Base-by-base conservation (phyloP, 2,329 filamentous ascomycete species). In the Paracorniculantispora psalliotae region DNA sequence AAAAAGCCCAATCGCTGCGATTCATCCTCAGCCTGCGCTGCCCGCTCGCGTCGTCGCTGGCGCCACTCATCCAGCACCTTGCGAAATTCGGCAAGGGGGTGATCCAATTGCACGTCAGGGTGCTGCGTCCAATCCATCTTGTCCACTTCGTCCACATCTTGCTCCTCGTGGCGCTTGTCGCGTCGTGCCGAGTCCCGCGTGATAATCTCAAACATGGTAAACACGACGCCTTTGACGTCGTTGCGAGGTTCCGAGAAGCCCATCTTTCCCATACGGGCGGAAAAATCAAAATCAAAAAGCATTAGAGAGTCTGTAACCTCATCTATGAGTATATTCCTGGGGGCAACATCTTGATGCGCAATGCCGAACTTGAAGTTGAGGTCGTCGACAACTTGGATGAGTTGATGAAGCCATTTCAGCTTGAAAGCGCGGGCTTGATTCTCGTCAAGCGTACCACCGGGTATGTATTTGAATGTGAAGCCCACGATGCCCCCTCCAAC, bases 291-390 rank as follows among this genome's bases (percentile, higher is more conserved):
- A 64, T 76, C 73, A 49, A 75, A 73, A 1, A 76, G 47, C 59
- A 72, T 60, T 12, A 77, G 51, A 4, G 61, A 60, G 51, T 75
- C 67, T 17, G 71, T 73, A 12, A 54, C 41, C n/a, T 35, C 59
- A 54, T 76, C 64, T 52, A 77, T 59, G 0, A 77, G 48, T 5
- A 77, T 65, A 58, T 77, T 77, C 33, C 71, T 67, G 3, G 71
- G 61, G 4, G 69, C 67, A 52, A 77, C 66, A 57, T 76, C 75
- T 60, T 74, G 69, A 62, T 77, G 75, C 43, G 66, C 62, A 39
- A 77, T 68, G 28, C 74, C 73, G 37, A 70, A 62, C 37, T 67
- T 57, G 12, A 76, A 63, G 55, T 77, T 76, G 26, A 77, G 63
- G 37, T 70, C 67, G 56, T 77, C 73, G 8, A 76, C 66, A 6